Percentiles rank a stretch among this genome's conserved stretches.
Conservation (phyloP, 805 yeast genomes). For the Hanseniaspora osmophila region DNA sequence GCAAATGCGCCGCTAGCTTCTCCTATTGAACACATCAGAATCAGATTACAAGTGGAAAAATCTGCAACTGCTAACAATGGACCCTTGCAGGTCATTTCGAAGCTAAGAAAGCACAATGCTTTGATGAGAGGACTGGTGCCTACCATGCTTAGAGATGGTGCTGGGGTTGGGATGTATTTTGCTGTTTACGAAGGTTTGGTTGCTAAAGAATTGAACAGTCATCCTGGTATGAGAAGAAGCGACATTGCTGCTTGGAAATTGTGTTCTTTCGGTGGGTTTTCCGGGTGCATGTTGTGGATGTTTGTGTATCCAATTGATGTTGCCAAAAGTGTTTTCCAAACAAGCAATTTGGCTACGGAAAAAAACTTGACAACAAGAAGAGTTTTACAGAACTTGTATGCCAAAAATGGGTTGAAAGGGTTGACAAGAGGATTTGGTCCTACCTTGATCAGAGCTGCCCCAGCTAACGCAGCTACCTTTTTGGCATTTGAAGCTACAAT, state of each 20-base stretch:
- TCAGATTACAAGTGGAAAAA: constrained; percentile 82
- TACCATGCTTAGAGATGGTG: constrained; percentile 69
- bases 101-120: constrained; percentile 41
- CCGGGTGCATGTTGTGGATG: constrained; percentile 84
- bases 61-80: constrained; percentile 43
- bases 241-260: constrained; percentile 72
- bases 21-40: constrained; percentile 92
- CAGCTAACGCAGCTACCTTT: constrained; percentile 95
- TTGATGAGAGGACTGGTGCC: constrained; percentile 74
- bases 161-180: constrained; percentile 83
- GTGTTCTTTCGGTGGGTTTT: constrained; percentile 77
- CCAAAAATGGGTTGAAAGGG: constrained; percentile 54
- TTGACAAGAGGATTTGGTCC: constrained; percentile 87
- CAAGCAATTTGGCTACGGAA: constrained; percentile 29
- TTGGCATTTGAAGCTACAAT: constrained; percentile 84
- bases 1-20: constrained; percentile 81
- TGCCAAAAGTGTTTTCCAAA: constrained; percentile 75
- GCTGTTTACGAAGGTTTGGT: constrained; percentile 82
- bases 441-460: constrained; percentile 90
- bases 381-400: constrained; percentile 38
- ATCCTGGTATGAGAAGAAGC: constrained; percentile 22
- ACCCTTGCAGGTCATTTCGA: constrained; percentile 27
- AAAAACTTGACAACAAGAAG: constrained; percentile 39
- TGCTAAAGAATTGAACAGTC: constrained; percentile 28
- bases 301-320: constrained; percentile 81